These are phyloP conservation scores for Aspergillus cavernicola DNA, from an alignment of 495 filamentous ascomycete genomes.

Conservation along the genomic window DNA sequence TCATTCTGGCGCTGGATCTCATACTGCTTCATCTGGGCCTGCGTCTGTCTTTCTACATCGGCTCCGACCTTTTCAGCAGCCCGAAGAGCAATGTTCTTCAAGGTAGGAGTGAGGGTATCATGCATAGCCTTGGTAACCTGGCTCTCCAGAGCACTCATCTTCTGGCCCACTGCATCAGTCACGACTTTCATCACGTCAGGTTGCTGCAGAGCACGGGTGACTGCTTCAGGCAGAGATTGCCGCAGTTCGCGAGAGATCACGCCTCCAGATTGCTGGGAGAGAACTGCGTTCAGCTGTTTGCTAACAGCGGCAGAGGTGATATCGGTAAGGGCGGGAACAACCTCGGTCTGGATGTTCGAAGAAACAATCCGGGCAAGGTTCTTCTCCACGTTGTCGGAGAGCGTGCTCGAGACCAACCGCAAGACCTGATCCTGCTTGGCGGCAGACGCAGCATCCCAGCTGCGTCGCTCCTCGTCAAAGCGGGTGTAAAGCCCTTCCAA, in stretches of 20 bases:
- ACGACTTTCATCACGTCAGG: conserved; percentile 65
- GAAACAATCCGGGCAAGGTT: conserved; percentile 68
- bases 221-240: conserved; percentile 49
- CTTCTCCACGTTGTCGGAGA: conserved; percentile 86
- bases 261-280: conserved; percentile 47
- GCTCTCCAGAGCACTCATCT: conserved; percentile 64
- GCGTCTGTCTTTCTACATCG: conserved; percentile 63
- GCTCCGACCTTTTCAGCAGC: conserved; percentile 55
- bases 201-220: conserved; percentile 62
- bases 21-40: conserved; percentile 58
- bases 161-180: conserved; percentile 64
- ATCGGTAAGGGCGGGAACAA: conserved; percentile 56
- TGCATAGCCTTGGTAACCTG: conserved; percentile 61
- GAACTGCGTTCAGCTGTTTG: conserved; percentile 54
- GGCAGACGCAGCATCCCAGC: conserved; percentile 59
- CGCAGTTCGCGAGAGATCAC: conserved; percentile 53
- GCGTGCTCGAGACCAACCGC: conserved; percentile 78
- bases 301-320: conserved; percentile 51
- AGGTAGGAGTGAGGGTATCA: conserved; percentile 57
- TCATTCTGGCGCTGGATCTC: conserved; percentile 70
- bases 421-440: conserved; percentile 78
- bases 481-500: conserved; percentile 57
- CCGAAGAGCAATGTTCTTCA: conserved; percentile 57
- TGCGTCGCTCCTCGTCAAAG: conserved; percentile 62
- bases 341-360: conserved; percentile 59